Conservation (phyloP, 78 protist genomes). For the Pigoraptor vietnamica region DNA sequence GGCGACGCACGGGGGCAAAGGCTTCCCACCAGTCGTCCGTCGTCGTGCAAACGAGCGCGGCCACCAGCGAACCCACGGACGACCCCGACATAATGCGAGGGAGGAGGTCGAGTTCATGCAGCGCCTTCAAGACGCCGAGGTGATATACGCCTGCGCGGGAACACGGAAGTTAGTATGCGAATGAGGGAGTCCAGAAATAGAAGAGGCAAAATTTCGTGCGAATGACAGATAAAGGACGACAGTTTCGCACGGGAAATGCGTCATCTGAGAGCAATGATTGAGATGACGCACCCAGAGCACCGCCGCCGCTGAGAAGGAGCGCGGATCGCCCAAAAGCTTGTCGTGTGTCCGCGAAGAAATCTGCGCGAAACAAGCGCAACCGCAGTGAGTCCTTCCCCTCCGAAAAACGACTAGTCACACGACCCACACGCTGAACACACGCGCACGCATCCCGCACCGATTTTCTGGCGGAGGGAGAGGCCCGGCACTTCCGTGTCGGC, state of each 20-base stretch:
- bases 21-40: too few relatives aligned
- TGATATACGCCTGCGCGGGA: slow-evolving; percentile 46
- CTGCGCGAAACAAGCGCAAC: background rate
- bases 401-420: too few relatives aligned
- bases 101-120: slow-evolving; percentile 39
- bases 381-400: too few relatives aligned
- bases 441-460: too few relatives aligned
- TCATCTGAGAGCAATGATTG: too few relatives aligned
- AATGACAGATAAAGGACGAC: too few relatives aligned
- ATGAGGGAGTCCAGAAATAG: too few relatives aligned
- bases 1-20: too few relatives aligned
- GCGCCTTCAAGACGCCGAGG: slow-evolving; percentile 54
- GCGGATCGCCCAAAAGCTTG: slow-evolving; percentile 68
- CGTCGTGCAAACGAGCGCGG: slow-evolving; percentile 15
- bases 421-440: too few relatives aligned
- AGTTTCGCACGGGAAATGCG: too few relatives aligned
- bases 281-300: background rate
- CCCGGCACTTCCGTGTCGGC: background rate
- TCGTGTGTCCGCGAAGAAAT: slow-evolving; percentile 25
- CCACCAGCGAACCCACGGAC: slow-evolving; percentile 51
- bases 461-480: background rate
- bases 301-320: slow-evolving; percentile 74
- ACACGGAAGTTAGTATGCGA: too few relatives aligned
- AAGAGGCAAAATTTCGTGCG: too few relatives aligned
- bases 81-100: slow-evolving; percentile 61